A percentile compares a stretch with the other conserved stretches of the same genome.
Evolutionary conservation across 495 filamentous ascomycete genomes (phyloP).

Genomic region (Jackrogersella minutella): DNA sequence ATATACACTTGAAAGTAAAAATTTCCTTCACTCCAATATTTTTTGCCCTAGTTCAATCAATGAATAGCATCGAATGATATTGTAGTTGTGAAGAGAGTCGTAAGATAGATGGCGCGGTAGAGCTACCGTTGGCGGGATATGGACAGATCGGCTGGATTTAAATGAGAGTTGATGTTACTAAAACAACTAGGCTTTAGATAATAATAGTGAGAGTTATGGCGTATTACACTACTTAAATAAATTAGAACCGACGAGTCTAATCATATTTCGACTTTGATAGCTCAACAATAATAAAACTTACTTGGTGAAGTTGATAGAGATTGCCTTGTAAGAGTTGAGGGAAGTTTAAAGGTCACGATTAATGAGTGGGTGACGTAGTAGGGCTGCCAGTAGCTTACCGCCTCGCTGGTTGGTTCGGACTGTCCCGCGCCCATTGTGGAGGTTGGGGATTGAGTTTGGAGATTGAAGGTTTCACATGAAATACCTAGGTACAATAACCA

Average conservation of each 20-base stretch:
- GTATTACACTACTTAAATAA: too few species aligned
- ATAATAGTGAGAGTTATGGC: too few species aligned
- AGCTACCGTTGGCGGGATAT: background rate
- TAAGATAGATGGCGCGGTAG: background rate
- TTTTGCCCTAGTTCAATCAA: background rate
- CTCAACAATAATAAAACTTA: background rate
- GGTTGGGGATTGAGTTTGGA: slow-evolving; percentile 4
- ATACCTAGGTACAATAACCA: too few species aligned
- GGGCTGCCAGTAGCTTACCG: too few species aligned
- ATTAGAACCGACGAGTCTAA: background rate
- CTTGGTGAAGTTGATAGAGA: too few species aligned
- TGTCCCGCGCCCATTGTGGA: slow-evolving; percentile 14
- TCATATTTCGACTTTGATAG: background rate
- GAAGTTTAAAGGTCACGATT: background rate
- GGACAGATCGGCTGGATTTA: background rate
- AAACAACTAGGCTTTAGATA: too few species aligned
- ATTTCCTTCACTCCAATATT: background rate
- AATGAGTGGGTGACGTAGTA: slow-evolving; percentile 24
- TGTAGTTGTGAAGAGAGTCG: background rate
- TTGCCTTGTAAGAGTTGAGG: background rate
- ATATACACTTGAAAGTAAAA: background rate
- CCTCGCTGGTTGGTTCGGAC: slow-evolving; percentile 15
- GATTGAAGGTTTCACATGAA: slow-evolving; percentile 1
- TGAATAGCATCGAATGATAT: background rate
- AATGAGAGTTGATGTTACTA: too few species aligned